Evolutionary conservation across 805 yeast species (phyloP).

Genomic region (Sugiyamaella floridensis): DNA sequence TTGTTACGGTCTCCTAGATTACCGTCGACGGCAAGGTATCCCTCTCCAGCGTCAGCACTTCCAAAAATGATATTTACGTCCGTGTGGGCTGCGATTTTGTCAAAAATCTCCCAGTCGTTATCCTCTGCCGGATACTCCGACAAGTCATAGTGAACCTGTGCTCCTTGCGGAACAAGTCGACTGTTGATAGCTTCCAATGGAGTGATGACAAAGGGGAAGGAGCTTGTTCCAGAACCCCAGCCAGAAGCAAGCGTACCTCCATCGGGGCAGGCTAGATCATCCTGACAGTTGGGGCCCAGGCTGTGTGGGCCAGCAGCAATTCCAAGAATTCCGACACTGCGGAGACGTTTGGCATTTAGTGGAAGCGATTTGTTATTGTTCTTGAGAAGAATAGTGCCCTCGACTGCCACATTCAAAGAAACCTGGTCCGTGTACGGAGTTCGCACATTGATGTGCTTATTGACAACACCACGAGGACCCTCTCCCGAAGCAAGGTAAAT

Average conservation of each 20-base stretch:
- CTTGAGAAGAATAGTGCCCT: constrained; percentile 50
- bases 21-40: constrained; percentile 49
- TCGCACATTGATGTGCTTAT: constrained; percentile 50
- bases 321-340: constrained; percentile 43
- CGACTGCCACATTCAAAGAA: constrained; percentile 49
- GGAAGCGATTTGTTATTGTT: constrained; percentile 48
- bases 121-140: constrained; percentile 39
- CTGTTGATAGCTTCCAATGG: constrained; percentile 50
- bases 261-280: constrained; percentile 45
- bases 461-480: constrained; percentile 49
- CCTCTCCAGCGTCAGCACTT: constrained; percentile 52
- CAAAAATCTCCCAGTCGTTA: constrained; percentile 30
- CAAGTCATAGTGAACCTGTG: constrained; percentile 39
- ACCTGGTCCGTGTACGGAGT: constrained; percentile 39
- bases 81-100: constrained; percentile 41
- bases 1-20: constrained; percentile 55
- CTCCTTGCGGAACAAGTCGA: constrained; percentile 40
- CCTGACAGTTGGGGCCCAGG: constrained; percentile 43
- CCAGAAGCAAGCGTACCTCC: constrained; percentile 50
- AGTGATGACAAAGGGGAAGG: constrained; percentile 47
- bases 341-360: constrained; percentile 37
- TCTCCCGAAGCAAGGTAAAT: constrained; percentile 32
- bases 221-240: constrained; percentile 60
- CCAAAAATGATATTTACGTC: constrained; percentile 52
- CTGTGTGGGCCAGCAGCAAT: constrained; percentile 46